Percentiles rank a stretch among this genome's conserved stretches.
Evolutionary conservation across 331 rosid genomes (phyloP).

Genomic region (Telfairia occidentalis): DNA sequence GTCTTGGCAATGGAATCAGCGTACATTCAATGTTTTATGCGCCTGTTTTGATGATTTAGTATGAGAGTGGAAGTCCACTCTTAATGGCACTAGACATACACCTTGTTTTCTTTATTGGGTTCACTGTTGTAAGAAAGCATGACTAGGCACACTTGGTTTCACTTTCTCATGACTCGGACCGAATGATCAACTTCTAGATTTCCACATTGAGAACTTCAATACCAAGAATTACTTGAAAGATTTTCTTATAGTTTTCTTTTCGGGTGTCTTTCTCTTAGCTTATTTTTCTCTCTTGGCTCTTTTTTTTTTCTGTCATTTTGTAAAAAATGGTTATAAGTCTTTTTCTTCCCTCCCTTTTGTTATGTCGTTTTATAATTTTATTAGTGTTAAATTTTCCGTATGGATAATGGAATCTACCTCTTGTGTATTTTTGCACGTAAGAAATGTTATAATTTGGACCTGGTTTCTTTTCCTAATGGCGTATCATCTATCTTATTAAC

Average conservation of each 20-base stretch:
- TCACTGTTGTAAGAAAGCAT: conserved; percentile 1
- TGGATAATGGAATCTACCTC: not conserved
- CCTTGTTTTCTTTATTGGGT: not conserved
- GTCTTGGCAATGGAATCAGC: not conserved
- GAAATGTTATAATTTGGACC: not conserved
- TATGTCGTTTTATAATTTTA: not conserved
- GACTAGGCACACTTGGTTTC: not conserved
- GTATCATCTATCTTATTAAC: not conserved
- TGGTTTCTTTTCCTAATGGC: not conserved
- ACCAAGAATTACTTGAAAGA: not conserved
- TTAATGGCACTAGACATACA: not conserved
- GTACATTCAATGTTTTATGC: not conserved
- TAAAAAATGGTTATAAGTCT: not conserved
- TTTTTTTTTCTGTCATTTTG: not conserved
- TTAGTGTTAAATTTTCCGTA: not conserved
- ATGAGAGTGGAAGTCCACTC: not conserved
- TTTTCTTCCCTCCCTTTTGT: not conserved
- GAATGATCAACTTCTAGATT: not conserved
- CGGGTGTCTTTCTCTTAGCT: not conserved
- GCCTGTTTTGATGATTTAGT: not conserved
- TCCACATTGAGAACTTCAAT: not conserved
- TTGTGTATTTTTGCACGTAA: not conserved
- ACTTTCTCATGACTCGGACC: not conserved
- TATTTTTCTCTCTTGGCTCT: not conserved
- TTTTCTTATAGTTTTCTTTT: not conserved